A percentile compares a stretch with the other conserved stretches of the same genome.
phyloP scores from a whole-genome alignment of 495 filamentous ascomycete species.

The Parathielavia appendiculata region DNA sequence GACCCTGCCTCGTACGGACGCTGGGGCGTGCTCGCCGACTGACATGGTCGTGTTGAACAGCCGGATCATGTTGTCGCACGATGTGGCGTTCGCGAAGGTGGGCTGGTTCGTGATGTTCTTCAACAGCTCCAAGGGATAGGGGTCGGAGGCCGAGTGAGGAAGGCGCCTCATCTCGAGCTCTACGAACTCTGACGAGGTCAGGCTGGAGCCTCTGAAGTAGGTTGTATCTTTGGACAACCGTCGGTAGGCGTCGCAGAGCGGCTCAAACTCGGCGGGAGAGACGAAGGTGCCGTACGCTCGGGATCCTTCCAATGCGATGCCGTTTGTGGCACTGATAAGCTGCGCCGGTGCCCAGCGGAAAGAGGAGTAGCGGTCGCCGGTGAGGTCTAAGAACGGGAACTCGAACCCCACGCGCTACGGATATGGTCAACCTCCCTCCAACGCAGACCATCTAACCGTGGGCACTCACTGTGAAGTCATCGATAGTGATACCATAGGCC shows the following conservation, averaged over 20 bases:
- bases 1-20: constrained; percentile 29
- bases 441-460: not conserved
- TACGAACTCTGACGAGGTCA: constrained; percentile 24
- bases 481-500: constrained; percentile 32
- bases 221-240: constrained; percentile 25
- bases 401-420: constrained; percentile 39
- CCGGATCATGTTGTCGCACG: constrained; percentile 39
- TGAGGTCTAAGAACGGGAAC: constrained; percentile 42
- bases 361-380: constrained; percentile 33
- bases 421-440: constrained; percentile 7
- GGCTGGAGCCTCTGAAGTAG: constrained; percentile 28
- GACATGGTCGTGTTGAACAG: constrained; percentile 40
- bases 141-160: constrained; percentile 7
- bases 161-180: constrained; percentile 29
- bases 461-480: constrained; percentile 41
- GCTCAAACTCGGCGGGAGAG: constrained; percentile 34
- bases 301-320: constrained; percentile 35
- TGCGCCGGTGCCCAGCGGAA: constrained; percentile 41
- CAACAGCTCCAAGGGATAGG: constrained; percentile 37
- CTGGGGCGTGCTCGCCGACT: constrained; percentile 28
- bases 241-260: constrained; percentile 37
- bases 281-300: constrained; percentile 37
- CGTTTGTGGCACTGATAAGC: constrained; percentile 34
- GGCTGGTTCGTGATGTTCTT: constrained; percentile 43
- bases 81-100: constrained; percentile 33